Base-by-base conservation (phyloP, 2,329 filamentous ascomycete species). In the Akanthomyces muscarius region DNA sequence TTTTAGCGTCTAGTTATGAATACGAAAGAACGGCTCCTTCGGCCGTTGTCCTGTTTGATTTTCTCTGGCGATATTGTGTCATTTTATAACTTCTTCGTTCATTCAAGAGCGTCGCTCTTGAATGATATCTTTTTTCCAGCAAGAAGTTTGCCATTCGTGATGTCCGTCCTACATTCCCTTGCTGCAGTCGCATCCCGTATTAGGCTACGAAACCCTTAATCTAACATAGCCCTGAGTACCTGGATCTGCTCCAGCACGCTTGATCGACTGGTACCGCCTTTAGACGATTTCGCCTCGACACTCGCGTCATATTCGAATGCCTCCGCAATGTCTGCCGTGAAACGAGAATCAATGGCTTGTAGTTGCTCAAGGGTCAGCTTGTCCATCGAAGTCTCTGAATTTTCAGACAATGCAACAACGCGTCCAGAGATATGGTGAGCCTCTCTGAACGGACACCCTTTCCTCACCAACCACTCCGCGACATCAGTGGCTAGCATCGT, bases 401-500 rank as follows among this genome's bases (percentile, higher is more conserved):
- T 80, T 74, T 92, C 89, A 0, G 87, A 86, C 52, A 89, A 73
- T 16, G 88, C 87, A n/a, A 93, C 89, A 1, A 89, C 83, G 47
- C 84, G 83, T 23, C 90, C 89, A 38, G 87, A 87, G 69, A 92
- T 89, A 72, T 92, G 89, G 70, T 92, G 90, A 18, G 89, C 89
- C 76, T 92, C 89, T 51, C 90, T 82, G 80, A 92, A 92, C 10
- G 89, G 89, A 48, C 90, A 86, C 50, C 85, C 86, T 69, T 83
- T 86, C 55, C 83, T 74, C 51, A 87, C 84, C 11, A 87, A 76
- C 71, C 85, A 87, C 71, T 87, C 85, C 45, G 85, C 84, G 38
- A 87, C 78, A 71, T 87, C 85, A 28, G 85, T 87, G 18, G 89
- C 89, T 4, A 92, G 82, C 88, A 92, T 91, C 69, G 89, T 88